Evolutionary conservation across 78 protist species (phyloP).

Genomic region (Dictyostelium capitatum): DNA sequence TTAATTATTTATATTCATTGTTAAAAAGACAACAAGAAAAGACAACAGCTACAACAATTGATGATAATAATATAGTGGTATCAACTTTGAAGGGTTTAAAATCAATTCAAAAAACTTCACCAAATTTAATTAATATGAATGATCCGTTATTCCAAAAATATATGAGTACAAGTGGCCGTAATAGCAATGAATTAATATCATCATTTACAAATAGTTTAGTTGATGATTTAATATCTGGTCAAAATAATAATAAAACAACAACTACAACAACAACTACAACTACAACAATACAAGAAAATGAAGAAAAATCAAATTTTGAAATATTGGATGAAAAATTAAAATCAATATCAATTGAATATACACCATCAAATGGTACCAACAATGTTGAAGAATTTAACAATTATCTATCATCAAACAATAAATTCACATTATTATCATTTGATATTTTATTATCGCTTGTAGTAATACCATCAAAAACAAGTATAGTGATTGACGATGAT

Average conservation of each 20-base stretch:
- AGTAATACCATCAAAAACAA: not conserved
- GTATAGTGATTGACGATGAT: not conserved
- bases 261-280: not conserved
- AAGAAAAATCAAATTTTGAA: not conserved
- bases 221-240: constrained; percentile 28
- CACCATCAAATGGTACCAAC: not conserved
- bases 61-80: constrained; percentile 34
- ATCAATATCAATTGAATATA: not conserved
- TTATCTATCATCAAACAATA: not conserved
- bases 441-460: constrained; percentile 12
- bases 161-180: not conserved
- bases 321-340: constrained; percentile 15
- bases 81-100: constrained; percentile 56
- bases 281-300: not conserved
- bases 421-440: constrained; percentile 2
- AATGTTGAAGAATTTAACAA: not conserved
- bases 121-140: not conserved
- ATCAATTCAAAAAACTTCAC: constrained; percentile 52
- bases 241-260: not conserved
- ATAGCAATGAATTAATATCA: constrained; percentile 35
- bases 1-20: constrained; percentile 6
- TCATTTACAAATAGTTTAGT: constrained; percentile 48
- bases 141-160: constrained; percentile 15
- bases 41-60: not conserved
- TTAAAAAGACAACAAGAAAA: constrained; percentile 21